Evolutionary conservation across 495 filamentous ascomycete species (phyloP).

Genomic region (Trichodelitschia bisporula): DNA sequence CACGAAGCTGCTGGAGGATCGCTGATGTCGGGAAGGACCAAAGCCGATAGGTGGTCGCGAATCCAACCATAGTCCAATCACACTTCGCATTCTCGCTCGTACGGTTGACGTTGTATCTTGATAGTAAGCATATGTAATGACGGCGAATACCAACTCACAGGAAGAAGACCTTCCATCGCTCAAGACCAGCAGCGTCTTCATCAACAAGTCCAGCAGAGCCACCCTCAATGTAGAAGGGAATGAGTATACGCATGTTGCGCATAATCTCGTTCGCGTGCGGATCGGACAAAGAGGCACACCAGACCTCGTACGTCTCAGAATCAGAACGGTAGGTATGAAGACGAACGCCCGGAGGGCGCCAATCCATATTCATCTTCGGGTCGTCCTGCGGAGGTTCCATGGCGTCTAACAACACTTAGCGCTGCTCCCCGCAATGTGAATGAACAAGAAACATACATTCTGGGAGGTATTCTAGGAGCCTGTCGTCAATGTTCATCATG

Average conservation of each 20-base stretch:
- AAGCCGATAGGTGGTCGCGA: conserved; percentile 75
- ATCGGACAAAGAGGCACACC: conserved; percentile 30
- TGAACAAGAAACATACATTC: conserved; percentile 4
- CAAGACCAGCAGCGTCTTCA: conserved; percentile 28
- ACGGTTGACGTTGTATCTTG: too few species aligned
- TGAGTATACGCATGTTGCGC: conserved; percentile 55
- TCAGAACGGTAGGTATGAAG: conserved; percentile 25
- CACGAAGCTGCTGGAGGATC: conserved; percentile 1
- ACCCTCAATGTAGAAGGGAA: conserved; percentile 82
- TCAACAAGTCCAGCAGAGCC: conserved; percentile 55
- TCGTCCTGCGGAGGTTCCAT: background rate
- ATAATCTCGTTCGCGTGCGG: conserved; percentile 35
- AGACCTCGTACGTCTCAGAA: conserved; percentile 32
- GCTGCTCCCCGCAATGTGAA: background rate
- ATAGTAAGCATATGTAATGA: too few species aligned
- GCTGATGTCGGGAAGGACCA: conserved; percentile 24
- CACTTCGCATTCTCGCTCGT: too few species aligned
- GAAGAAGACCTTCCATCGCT: conserved; percentile 77
- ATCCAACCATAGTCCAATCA: conserved; percentile 56
- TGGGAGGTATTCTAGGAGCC: conserved; percentile 41
- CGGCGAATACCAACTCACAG: conserved; percentile 18
- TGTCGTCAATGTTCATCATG: conserved; percentile 38
- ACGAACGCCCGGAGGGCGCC: conserved; percentile 31
- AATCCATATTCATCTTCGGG: conserved; percentile 1
- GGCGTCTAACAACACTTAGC: background rate